Base-by-base conservation (phyloP, 208 protist species). In the Crithidia sp. region DNA sequence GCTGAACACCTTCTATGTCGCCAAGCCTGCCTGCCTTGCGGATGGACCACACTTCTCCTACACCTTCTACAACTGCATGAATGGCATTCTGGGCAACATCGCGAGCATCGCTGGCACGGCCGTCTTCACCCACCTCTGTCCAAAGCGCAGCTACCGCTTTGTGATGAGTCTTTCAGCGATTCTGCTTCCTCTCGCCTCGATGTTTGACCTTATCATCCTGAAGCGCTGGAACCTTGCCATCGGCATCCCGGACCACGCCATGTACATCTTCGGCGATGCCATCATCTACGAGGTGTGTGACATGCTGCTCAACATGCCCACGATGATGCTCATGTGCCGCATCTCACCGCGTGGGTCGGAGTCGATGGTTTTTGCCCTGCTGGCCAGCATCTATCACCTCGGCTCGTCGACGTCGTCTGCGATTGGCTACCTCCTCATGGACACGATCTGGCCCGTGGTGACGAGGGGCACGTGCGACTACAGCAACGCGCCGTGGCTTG, bases 281-380 rank as follows among this genome's bases (percentile, higher is more conserved):
- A 79, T 93, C 37, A 71, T 95, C 12, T 85, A 85, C 52, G 65
- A 93, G 55, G 70, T 87, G 53, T 78, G 68, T 50, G 85, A 83
- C 45, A 81, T 87, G 75, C 43, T 96, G 8, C 65, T 86, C 40
- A 89, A 76, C 49, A 93, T 96, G 86, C 85, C 92, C 37, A 71
- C 66, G 66, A 71, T 90, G 16, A 77, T 96, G 45, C 77, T 96
- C 28, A 87, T 91, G 63, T 86, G 84, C 12, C 89, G 88, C 40
- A 73, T 96, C 16, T 92, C 88, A 50, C 89, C 92, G 3, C 81
- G 82, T 12, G 88, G 87, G 2, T 81, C 88, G 53, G 91, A 96
- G 77, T 79, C 74, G 13, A 94, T 90, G 72, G 79, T 92, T 44
- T 92, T 86, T 41, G 85, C 91, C 16, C 74, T 94, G 28, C 74